These are phyloP conservation scores for Coprinopsis marcescibilis DNA, from an alignment of 768 basidiomycete species.

Conservation along the genomic window DNA sequence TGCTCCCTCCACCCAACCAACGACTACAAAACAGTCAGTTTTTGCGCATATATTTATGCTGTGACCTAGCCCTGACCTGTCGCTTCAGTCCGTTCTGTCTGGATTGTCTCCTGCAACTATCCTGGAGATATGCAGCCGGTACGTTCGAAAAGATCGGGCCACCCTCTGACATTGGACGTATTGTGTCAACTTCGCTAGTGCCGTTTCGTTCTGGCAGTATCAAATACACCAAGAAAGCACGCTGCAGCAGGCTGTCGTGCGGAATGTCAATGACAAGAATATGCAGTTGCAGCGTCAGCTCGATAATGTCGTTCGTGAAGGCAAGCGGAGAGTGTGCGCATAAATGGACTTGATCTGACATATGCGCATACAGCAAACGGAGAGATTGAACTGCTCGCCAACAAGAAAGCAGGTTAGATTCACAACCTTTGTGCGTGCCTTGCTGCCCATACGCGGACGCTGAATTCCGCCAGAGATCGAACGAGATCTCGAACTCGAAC, in stretches of 20 bases:
- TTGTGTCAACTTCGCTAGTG: too few species aligned
- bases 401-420: slow-evolving; percentile 57
- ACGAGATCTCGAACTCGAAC: slow-evolving; percentile 75
- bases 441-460: not conserved
- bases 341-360: not conserved
- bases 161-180: slow-evolving; percentile 8
- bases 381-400: slow-evolving; percentile 64
- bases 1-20: slow-evolving; percentile 82
- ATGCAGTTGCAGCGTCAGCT: slow-evolving; percentile 79
- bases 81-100: slow-evolving; percentile 70
- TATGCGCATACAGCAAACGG: too few species aligned
- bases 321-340: slow-evolving; percentile 26
- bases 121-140: slow-evolving; percentile 80
- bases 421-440: not conserved
- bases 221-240: slow-evolving; percentile 84
- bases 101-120: slow-evolving; percentile 71
- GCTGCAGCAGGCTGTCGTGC: slow-evolving; percentile 79
- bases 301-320: slow-evolving; percentile 82
- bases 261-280: slow-evolving; percentile 78
- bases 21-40: slow-evolving; percentile 86
- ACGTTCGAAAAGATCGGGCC: slow-evolving; percentile 13
- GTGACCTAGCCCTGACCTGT: slow-evolving; percentile 5
- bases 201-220: slow-evolving; percentile 89
- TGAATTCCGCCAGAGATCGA: slow-evolving; percentile 60
- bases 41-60: slow-evolving; percentile 28